These are phyloP conservation scores for Elymus sibiricus DNA, from an alignment of 176 grass and related monocot genomes.

Conservation along the genomic window DNA sequence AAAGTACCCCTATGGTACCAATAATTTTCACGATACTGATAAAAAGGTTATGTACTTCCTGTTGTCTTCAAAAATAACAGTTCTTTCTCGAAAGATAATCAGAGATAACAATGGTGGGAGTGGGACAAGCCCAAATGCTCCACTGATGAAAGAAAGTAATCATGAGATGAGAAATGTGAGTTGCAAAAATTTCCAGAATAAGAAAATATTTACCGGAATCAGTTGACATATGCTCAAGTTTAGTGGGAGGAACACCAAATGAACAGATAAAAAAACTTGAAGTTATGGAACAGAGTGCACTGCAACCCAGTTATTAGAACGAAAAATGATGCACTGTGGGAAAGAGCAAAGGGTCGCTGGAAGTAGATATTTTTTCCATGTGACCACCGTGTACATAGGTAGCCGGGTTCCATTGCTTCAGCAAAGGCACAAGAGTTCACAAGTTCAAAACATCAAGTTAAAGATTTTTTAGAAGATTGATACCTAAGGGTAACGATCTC, in stretches of 20 bases:
- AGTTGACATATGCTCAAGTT: neutral
- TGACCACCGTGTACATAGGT: neutral
- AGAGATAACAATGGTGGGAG: constrained; percentile 26
- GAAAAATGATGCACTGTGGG: neutral
- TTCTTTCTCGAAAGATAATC: neutral
- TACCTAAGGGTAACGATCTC: neutral
- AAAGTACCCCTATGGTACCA: neutral
- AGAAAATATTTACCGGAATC: neutral
- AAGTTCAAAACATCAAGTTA: neutral
- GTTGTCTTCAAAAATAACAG: neutral
- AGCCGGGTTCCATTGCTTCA: neutral
- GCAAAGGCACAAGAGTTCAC: too few relatives aligned
- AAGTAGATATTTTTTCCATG: neutral
- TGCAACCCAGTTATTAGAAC: neutral
- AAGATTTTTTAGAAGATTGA: neutral
- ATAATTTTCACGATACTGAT: constrained; percentile 1
- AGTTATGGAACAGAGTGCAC: neutral
- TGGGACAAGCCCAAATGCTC: constrained; percentile 4
- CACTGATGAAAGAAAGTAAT: constrained; percentile 21
- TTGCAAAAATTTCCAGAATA: constrained; percentile 14
- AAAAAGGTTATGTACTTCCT: neutral
- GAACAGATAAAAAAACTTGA: constrained; percentile 6
- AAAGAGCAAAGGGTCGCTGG: neutral
- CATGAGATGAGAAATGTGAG: constrained; percentile 28
- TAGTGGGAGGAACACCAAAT: neutral